phyloP scores from a whole-genome alignment of 495 filamentous ascomycete genomes.

The Aspergillus avenaceus region DNA sequence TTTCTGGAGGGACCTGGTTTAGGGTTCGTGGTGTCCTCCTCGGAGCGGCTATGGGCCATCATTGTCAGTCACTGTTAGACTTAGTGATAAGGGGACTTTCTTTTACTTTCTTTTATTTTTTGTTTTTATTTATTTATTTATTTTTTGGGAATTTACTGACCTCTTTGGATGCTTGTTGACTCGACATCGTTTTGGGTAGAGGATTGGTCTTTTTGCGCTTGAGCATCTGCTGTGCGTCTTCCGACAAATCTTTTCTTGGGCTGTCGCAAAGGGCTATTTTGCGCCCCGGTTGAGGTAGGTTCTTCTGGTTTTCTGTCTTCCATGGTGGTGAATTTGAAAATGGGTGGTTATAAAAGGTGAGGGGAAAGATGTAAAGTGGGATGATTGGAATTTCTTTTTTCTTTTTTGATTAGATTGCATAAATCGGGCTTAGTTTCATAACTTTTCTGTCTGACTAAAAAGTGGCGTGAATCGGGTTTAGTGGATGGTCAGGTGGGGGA shows the following conservation, averaged over 20 bases:
- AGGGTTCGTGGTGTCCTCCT: slow-evolving; percentile 69
- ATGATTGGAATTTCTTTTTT: slow-evolving; percentile 11
- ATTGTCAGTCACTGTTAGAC: background rate
- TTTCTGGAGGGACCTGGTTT: slow-evolving; percentile 85
- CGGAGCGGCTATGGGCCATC: slow-evolving; percentile 50
- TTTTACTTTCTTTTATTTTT: too few relatives aligned
- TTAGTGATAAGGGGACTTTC: too few relatives aligned
- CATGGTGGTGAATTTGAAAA: background rate
- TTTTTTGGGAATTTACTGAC: slow-evolving; percentile 15
- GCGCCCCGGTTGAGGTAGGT: background rate
- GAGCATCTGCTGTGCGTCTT: slow-evolving; percentile 55
- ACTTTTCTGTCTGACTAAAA: slow-evolving; percentile 13
- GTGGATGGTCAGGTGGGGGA: slow-evolving; percentile 14
- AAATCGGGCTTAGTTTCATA: background rate
- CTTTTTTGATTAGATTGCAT: slow-evolving; percentile 2
- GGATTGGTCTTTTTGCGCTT: slow-evolving; percentile 38
- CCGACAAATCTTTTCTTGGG: slow-evolving; percentile 83
- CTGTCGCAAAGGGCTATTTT: slow-evolving; percentile 28
- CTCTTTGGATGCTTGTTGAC: slow-evolving; percentile 50
- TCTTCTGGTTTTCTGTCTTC: slow-evolving; percentile 12
- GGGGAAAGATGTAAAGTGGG: slow-evolving; percentile 11
- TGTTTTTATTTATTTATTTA: too few relatives aligned
- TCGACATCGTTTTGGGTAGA: slow-evolving; percentile 54
- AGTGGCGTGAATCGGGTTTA: background rate
- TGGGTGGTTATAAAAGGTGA: too few relatives aligned